Evolutionary conservation across 2,329 filamentous ascomycete genomes (phyloP), one percentile per base, ranked within the genome.

Genomic region (Hymenoscyphus salicellus): DNA sequence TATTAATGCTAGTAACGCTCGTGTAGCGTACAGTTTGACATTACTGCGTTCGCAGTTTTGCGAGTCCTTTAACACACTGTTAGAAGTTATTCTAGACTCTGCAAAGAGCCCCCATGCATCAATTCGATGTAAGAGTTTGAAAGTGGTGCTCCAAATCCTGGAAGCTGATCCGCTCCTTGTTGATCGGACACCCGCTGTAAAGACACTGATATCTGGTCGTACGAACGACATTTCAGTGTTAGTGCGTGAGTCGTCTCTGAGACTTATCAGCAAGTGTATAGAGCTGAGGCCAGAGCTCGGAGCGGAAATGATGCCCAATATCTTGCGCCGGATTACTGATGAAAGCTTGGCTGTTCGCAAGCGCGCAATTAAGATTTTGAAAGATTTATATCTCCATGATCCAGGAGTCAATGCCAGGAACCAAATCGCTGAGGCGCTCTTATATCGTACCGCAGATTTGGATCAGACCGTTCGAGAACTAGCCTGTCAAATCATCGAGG

Each of bases 91-190:
- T 17, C 82, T 97, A 52, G 84, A 85, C 23, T 94, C 92, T 7
- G 93, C 97, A 82, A 89, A 86, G 26, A 96, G 93, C 74, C 93
- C 97, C 68, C 92, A 96, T 74, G 92, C 93, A 26, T 96, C 93
- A 10, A 90, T 98, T 55, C 90, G 93, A 71, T 97, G 92, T 76
- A 92, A 93, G 76, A 94, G 91, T 74, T 79, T 98, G 70, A 96
- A 95, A 76, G 96, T 93, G 74, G 86, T 99, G 63, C 92, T 92
- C 61, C 90, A 94, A 69, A 88, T 99, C 64, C 82, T 99, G 14
- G 93, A 97, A 73, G 96, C 93, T 23, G 94, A 98, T 72, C 90
- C 94, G 0, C 89, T 89, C 11, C 91, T 98, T 60, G 85, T 99
- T n/a, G 92, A 96, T 72, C 86, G 90, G 64, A 88, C 92, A 64